Evolutionary conservation across 1,284 basidiomycete species (phyloP).

Genomic region (Cystobasidium slooffiae): DNA sequence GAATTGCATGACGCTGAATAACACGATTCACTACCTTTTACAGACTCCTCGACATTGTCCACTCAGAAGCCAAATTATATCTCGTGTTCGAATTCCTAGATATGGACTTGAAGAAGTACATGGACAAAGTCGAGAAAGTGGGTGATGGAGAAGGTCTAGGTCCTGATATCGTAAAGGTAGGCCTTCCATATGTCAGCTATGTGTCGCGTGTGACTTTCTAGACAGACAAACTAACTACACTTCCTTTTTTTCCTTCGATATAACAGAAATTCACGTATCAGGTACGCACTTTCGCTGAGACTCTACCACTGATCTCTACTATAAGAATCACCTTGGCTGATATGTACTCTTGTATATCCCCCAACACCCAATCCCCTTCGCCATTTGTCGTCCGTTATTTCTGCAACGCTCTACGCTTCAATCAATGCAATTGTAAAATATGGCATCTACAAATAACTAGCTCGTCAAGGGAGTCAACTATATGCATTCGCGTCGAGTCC

Average conservation of each 20-base stretch:
- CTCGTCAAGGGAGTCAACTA: slow-evolving; percentile 85
- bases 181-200: not conserved
- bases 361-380: no score
- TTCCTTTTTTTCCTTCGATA: not conserved
- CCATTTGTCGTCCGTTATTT: no score
- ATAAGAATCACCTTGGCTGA: no score
- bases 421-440: not conserved
- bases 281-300: slow-evolving; percentile 1
- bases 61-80: slow-evolving; percentile 94
- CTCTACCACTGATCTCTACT: no score
- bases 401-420: no score
- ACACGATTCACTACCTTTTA: slow-evolving; percentile 26
- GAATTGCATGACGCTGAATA: not conserved
- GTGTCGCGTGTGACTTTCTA: not conserved
- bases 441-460: slow-evolving; percentile 60
- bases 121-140: slow-evolving; percentile 66
- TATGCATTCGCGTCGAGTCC: slow-evolving; percentile 93
- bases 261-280: slow-evolving; percentile 36
- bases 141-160: slow-evolving; percentile 64
- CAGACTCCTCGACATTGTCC: slow-evolving; percentile 93
- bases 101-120: slow-evolving; percentile 93
- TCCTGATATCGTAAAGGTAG: slow-evolving; percentile 63
- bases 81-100: slow-evolving; percentile 96
- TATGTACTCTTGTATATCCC: no score
- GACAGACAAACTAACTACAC: not conserved